A percentile compares a stretch with the other conserved stretches of the same genome.
Evolutionary conservation across 73 alveolate genomes (phyloP).

Genomic region (Paramecium sonneborni): DNA sequence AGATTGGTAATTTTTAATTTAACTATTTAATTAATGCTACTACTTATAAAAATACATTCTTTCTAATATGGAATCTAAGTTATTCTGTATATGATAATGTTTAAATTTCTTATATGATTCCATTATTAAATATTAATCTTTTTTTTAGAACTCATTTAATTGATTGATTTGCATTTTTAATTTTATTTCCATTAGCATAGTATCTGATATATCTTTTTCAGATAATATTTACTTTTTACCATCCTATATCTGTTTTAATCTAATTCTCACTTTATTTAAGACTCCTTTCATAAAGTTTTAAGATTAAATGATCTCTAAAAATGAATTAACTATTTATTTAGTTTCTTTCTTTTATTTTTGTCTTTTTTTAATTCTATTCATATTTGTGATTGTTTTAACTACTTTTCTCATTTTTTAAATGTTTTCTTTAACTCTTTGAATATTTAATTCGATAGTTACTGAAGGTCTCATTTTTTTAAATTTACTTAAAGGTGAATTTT

Average conservation of each 20-base stretch:
- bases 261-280: neutral
- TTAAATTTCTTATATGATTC: constrained; percentile 31
- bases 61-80: constrained; percentile 2
- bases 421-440: neutral
- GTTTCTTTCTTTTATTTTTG: neutral
- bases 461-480: constrained; percentile 24
- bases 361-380: constrained; percentile 21
- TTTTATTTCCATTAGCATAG: neutral
- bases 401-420: neutral
- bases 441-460: neutral
- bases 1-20: neutral
- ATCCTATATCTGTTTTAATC: neutral
- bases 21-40: neutral
- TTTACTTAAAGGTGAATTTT: neutral
- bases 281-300: neutral
- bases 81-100: neutral
- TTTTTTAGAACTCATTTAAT: neutral
- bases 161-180: neutral
- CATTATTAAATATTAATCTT: constrained; percentile 13
- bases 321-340: neutral
- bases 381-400: neutral
- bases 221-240: constrained; percentile 8
- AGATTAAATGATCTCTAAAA: neutral
- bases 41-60: neutral
- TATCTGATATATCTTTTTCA: neutral